These are phyloP conservation scores for Pyrus hybrid DNA, from an alignment of 331 rosid species.

Conservation along the genomic window DNA sequence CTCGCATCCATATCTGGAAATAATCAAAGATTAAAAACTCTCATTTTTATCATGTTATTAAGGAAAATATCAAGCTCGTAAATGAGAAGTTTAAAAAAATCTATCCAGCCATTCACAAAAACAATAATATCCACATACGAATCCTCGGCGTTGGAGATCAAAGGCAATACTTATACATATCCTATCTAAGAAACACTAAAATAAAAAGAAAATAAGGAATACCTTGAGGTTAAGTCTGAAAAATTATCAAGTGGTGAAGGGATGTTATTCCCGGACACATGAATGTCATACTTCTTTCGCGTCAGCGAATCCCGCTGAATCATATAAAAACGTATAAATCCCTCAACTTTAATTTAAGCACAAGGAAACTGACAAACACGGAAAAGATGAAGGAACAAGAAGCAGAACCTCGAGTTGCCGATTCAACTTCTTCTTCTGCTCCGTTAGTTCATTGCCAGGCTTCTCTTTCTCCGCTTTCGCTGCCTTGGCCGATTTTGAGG, in stretches of 20 bases:
- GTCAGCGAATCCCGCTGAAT: slow-evolving; percentile 56
- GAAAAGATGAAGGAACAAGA: neutral
- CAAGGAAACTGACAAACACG: neutral
- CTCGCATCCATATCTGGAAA: slow-evolving; percentile 54
- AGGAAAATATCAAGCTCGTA: neutral
- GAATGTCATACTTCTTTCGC: slow-evolving; percentile 69
- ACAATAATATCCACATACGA: too few relatives aligned
- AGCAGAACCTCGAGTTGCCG: slow-evolving; percentile 66
- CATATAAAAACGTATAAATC: neutral
- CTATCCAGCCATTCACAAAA: neutral
- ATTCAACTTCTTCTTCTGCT: slow-evolving; percentile 53
- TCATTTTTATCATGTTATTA: neutral
- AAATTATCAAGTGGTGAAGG: slow-evolving; percentile 76
- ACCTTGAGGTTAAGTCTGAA: slow-evolving; percentile 74
- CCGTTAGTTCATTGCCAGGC: slow-evolving; percentile 17
- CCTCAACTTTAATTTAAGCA: slow-evolving; percentile 3
- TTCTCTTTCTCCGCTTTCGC: slow-evolving; percentile 25
- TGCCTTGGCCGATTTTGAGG: slow-evolving; percentile 25
- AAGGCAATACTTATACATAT: neutral
- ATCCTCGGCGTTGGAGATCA: too few relatives aligned
- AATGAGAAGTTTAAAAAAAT: neutral
- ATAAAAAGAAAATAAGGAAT: neutral
- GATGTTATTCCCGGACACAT: slow-evolving; percentile 73
- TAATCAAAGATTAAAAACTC: slow-evolving; percentile 1
- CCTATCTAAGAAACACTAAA: neutral